phyloP scores from a whole-genome alignment of 176 grass and related monocot species.

The Eremochloa ophiuroides region DNA sequence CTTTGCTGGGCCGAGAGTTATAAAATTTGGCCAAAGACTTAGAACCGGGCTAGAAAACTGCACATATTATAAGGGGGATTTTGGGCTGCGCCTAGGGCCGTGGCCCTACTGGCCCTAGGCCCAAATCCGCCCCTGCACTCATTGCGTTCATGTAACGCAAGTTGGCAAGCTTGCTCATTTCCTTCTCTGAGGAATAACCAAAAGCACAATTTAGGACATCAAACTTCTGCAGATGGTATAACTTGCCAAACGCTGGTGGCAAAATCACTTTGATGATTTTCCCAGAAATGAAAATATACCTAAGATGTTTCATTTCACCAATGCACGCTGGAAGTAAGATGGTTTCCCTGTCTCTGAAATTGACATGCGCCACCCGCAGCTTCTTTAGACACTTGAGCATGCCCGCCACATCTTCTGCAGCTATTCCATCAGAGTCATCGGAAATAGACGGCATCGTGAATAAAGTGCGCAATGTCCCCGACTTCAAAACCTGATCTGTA shows the following conservation, averaged over 20 bases:
- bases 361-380: not conserved
- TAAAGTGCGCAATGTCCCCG: slow-evolving; percentile 17
- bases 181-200: not conserved
- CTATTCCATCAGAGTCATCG: not conserved
- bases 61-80: too few relatives aligned
- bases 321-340: not conserved
- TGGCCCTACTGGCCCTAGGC: too few relatives aligned
- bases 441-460: not conserved
- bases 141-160: not conserved
- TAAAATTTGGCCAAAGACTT: too few relatives aligned
- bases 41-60: too few relatives aligned
- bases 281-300: not conserved
- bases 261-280: fast-evolving
- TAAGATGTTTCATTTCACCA: slow-evolving; percentile 18
- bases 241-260: not conserved
- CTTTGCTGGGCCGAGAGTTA: too few relatives aligned
- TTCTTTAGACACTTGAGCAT: not conserved
- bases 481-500: not conserved
- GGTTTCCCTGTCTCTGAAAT: not conserved
- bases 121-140: too few relatives aligned
- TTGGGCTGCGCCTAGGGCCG: too few relatives aligned
- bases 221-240: slow-evolving; percentile 32
- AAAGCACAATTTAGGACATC: not conserved
- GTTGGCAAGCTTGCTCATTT: not conserved
- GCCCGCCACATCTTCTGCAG: not conserved